A percentile compares a stretch with the other conserved stretches of the same genome.
Evolutionary conservation across 2,329 filamentous ascomycete species (phyloP).

Genomic region (Didymella arachidicola): DNA sequence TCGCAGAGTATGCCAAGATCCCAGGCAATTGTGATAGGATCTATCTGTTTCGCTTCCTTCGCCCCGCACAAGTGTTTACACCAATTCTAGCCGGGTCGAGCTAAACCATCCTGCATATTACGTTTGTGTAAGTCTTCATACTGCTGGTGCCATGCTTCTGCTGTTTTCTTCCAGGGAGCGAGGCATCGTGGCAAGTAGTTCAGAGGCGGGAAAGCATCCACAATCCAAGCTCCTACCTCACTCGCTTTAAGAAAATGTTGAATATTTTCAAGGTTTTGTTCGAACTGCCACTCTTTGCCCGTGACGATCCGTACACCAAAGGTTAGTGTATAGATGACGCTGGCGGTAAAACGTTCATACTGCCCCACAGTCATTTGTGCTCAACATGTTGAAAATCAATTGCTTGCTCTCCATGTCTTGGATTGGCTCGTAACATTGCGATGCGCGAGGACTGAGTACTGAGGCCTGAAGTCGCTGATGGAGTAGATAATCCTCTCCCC

Average conservation of each 20-base stretch:
- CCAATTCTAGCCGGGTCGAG: constrained; percentile 32
- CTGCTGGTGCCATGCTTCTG: constrained; percentile 19
- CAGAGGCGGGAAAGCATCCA: constrained; percentile 55
- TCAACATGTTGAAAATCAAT: not conserved
- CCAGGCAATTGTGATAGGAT: constrained; percentile 24
- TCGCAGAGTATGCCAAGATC: constrained; percentile 30
- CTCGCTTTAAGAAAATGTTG: not conserved
- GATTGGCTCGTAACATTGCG: not conserved
- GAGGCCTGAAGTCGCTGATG: not conserved
- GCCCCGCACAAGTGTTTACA: constrained; percentile 23
- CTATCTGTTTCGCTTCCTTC: constrained; percentile 22
- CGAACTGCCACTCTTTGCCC: not conserved
- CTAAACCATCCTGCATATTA: constrained; percentile 24
- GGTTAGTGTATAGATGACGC: not conserved
- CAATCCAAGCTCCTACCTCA: constrained; percentile 39
- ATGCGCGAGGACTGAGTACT: not conserved
- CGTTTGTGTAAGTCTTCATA: constrained; percentile 24
- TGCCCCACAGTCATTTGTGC: not conserved
- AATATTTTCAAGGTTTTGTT: not conserved
- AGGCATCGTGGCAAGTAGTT: constrained; percentile 52
- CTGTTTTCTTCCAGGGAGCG: constrained; percentile 39
- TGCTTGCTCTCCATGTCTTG: not conserved
- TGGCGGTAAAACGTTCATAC: not conserved
- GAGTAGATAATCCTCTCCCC: not conserved
- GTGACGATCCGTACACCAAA: not conserved